Evolutionary conservation across 805 yeast species (phyloP).

Genomic region (Barnettozyma salicaria): DNA sequence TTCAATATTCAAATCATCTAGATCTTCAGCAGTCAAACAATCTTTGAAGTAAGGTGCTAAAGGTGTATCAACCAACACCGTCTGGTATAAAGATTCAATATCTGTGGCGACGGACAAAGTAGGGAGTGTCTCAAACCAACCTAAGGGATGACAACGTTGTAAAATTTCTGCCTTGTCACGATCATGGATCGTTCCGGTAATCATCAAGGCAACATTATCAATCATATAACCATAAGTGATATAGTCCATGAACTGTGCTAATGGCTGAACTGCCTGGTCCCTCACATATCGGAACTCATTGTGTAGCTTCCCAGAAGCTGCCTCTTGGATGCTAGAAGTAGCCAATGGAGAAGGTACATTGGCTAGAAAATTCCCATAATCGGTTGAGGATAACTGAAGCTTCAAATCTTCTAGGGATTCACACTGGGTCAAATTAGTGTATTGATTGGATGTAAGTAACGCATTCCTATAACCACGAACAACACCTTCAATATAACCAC

Average conservation of each 20-base stretch:
- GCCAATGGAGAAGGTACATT: conserved; percentile 79
- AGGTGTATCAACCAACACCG: conserved; percentile 94
- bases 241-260: conserved; percentile 81
- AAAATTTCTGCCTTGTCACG: conserved; percentile 85
- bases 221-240: conserved; percentile 97
- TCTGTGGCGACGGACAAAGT: conserved; percentile 93
- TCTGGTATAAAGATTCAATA: conserved; percentile 84
- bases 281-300: conserved; percentile 82
- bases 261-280: conserved; percentile 74
- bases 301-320: conserved; percentile 66
- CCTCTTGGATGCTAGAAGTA: conserved; percentile 80
- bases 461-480: conserved; percentile 93
- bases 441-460: conserved; percentile 68
- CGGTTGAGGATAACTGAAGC: conserved; percentile 91
- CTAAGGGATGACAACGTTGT: conserved; percentile 90
- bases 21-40: conserved; percentile 78
- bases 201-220: conserved; percentile 92
- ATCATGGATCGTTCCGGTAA: conserved; percentile 95
- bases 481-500: conserved; percentile 88
- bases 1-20: conserved; percentile 94
- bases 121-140: conserved; percentile 98
- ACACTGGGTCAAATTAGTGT: conserved; percentile 90
- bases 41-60: conserved; percentile 93
- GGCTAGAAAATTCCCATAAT: conserved; percentile 85
- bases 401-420: conserved; percentile 91